Conservation (phyloP, 345 rosid species). For the Sonneratia alba region DNA sequence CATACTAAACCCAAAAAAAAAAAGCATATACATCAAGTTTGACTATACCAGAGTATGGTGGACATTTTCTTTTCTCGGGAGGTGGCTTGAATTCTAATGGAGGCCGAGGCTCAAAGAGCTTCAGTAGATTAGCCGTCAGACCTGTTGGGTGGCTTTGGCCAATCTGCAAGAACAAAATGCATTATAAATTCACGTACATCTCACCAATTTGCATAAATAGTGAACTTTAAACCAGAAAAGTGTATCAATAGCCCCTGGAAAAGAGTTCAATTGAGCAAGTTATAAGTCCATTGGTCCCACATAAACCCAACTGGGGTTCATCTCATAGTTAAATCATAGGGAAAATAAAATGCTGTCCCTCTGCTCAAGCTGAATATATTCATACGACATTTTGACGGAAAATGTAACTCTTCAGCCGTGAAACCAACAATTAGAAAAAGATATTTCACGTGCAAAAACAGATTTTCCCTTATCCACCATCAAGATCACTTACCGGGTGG, state of each 20-base stretch:
- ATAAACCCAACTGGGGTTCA: not conserved
- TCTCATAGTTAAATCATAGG: no score
- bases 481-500: no score
- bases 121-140: slow-evolving; percentile 71
- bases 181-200: not conserved
- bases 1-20: not conserved
- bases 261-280: not conserved
- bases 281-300: not conserved
- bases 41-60: slow-evolving; percentile 50
- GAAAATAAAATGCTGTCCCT: no score
- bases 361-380: no score
- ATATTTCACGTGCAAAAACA: no score
- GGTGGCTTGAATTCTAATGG: slow-evolving; percentile 84
- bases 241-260: not conserved
- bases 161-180: slow-evolving; percentile 46
- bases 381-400: no score
- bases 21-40: not conserved
- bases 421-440: no score
- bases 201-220: not conserved
- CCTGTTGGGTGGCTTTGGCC: slow-evolving; percentile 98
- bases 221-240: not conserved
- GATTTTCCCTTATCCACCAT: no score
- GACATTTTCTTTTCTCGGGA: slow-evolving; percentile 88
- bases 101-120: slow-evolving; percentile 87
- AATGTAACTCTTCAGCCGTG: no score